Base-by-base conservation (phyloP, 139 green algal genomes). In the Chlamydomonas sphaeroides region DNA sequence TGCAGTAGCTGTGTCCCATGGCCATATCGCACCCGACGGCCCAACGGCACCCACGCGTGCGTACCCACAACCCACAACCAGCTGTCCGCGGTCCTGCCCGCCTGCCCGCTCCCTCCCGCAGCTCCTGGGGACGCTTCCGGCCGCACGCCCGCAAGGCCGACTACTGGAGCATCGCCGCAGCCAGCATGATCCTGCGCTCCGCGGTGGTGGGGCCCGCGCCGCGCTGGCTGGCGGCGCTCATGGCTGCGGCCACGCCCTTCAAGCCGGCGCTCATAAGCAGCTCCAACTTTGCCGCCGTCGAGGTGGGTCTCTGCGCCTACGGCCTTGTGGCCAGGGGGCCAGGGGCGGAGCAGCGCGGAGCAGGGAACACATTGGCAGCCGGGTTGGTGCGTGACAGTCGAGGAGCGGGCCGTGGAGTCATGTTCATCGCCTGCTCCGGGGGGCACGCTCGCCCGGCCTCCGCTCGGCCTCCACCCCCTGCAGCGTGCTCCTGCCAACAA, bases 241-340 rank as follows among this genome's bases (percentile, higher is more conserved):
- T 73, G 53, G 70, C 93, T 57, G 39, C 74, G 21, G 69, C 84
- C 25, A 91, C 87, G 4, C 92, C 92, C 26, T 95, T 96, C 82
- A 81, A 72, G 61, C 92, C 92, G 23, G 89, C 95, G 15, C 28
- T 74, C 2, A 76, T 95, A 11, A 84, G 84, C 21, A 59, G 77
- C 23, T 56, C 39, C 32, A 88, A 91, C 68, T 83, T 89, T 1
- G 69, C 70, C 48, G 87, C 86, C 2, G 91, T 89, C 66, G 90
- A 94, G 84, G 57, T 56, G 63, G 7, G 74, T 8, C 28, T 51
- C 14, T 51, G 45, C 45, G 14, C 45, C 45, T 20, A 51, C 45
- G 45, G 10, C 10, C 10, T 14, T 51, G 45, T 14, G 8, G 45
- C 45, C 45, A 51, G 45, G 8, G 45, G 10, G 10, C 45, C 10